Percentiles rank a stretch among this genome's conserved stretches.
Evolutionary conservation across 768 basidiomycete genomes (phyloP).

Genomic region (Lactifluus volemus): DNA sequence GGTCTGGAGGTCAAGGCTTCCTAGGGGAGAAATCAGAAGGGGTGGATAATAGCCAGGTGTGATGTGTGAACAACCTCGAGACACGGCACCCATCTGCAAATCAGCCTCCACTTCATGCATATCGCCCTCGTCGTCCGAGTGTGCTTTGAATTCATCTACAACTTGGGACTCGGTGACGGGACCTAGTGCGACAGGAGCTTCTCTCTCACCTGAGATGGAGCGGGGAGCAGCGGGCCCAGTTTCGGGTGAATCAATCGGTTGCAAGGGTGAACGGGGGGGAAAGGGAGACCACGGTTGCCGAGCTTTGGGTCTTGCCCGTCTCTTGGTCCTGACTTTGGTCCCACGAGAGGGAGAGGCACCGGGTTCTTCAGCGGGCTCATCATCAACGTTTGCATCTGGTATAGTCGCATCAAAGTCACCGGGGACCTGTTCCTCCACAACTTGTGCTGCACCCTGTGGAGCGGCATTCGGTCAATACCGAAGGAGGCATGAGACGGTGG

Average conservation of each 20-base stretch:
- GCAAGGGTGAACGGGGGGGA: background rate
- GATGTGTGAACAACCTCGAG: background rate
- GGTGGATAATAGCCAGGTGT: background rate
- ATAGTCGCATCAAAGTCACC: background rate
- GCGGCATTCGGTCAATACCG: background rate
- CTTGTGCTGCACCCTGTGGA: background rate
- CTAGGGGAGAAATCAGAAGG: background rate
- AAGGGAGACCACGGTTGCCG: background rate
- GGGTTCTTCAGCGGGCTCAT: background rate
- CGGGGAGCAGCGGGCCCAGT: background rate
- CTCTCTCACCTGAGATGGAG: background rate
- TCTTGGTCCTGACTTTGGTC: background rate
- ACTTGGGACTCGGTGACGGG: background rate
- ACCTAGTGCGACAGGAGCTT: background rate
- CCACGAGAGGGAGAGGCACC: background rate
- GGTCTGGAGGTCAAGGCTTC: background rate
- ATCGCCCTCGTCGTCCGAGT: slow-evolving; percentile 7
- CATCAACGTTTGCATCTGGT: background rate
- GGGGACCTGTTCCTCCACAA: background rate
- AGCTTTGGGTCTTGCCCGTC: background rate
- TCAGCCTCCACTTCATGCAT: slow-evolving; percentile 10
- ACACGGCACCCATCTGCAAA: background rate
- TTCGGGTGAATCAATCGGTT: background rate
- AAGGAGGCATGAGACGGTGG: background rate
- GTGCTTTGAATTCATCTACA: background rate